Conservation (phyloP, 2,329 filamentous ascomycete genomes). For the Coniochaeta sp. region DNA sequence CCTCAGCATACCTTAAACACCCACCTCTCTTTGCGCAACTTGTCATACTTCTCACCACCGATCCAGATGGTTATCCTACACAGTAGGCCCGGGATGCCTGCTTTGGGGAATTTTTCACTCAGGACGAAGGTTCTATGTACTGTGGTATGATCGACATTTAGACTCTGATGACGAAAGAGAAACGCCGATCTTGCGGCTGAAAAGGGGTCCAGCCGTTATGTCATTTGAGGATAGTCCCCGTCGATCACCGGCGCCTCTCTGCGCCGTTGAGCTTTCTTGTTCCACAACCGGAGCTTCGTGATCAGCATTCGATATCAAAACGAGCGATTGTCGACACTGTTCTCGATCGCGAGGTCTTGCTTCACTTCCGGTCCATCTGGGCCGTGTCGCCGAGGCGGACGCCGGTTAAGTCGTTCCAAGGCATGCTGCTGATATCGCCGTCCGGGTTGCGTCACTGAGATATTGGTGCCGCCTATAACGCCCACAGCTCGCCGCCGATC, state of each 20-base stretch:
- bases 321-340: not conserved
- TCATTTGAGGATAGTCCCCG: constrained; percentile 2
- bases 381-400: not conserved
- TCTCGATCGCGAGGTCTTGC: not conserved
- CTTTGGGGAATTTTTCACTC: not conserved
- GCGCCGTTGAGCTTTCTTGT: not conserved
- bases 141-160: not conserved
- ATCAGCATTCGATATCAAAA: not conserved
- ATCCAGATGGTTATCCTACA: no score
- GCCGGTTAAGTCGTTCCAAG: not conserved
- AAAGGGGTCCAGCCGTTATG: not conserved
- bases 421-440: not conserved
- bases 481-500: constrained; percentile 1
- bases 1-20: no score
- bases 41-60: no score
- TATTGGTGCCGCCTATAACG: not conserved
- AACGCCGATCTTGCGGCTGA: constrained; percentile 1
- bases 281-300: not conserved
- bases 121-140: not conserved
- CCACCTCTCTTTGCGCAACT: no score
- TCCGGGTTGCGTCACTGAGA: not conserved
- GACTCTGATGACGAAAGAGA: not conserved
- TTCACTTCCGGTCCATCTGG: not conserved
- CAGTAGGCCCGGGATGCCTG: not conserved
- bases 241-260: not conserved